Percentiles rank a stretch among this genome's conserved stretches.
These are phyloP conservation scores for Lablab purpureus DNA, from an alignment of 306 rosid genomes.

Conservation along the genomic window DNA sequence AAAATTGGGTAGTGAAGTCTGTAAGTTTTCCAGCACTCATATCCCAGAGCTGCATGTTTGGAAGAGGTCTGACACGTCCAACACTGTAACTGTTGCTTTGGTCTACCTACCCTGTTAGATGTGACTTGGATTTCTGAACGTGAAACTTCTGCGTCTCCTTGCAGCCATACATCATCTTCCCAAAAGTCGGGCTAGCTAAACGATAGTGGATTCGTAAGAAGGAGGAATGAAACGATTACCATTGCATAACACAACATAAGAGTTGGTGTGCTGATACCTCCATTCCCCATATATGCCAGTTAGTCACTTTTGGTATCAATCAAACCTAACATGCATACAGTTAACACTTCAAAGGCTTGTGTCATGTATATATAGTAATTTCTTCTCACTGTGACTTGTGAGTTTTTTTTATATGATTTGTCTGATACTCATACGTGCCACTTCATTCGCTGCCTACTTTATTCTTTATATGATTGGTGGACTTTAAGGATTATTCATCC, in stretches of 20 bases:
- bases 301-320: not conserved
- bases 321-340: not conserved
- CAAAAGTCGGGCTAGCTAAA: not conserved
- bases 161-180: not conserved
- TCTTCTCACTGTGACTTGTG: not conserved
- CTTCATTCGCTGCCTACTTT: no score
- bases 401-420: not conserved
- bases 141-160: conserved; percentile 15
- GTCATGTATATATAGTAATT: not conserved
- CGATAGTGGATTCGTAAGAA: not conserved
- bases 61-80: conserved; percentile 40
- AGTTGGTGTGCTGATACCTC: not conserved
- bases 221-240: conserved; percentile 21
- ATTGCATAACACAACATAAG: conserved; percentile 6
- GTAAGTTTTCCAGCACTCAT: conserved; percentile 36
- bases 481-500: no score
- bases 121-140: conserved; percentile 31
- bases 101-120: not conserved
- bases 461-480: no score
- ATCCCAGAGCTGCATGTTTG: conserved; percentile 48
- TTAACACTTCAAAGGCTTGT: not conserved
- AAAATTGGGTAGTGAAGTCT: conserved; percentile 48
- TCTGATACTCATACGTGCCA: not conserved
- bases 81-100: not conserved
- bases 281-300: not conserved